These are phyloP conservation scores for Yarrowia hollandica DNA, from an alignment of 805 yeast genomes.

Conservation along the genomic window DNA sequence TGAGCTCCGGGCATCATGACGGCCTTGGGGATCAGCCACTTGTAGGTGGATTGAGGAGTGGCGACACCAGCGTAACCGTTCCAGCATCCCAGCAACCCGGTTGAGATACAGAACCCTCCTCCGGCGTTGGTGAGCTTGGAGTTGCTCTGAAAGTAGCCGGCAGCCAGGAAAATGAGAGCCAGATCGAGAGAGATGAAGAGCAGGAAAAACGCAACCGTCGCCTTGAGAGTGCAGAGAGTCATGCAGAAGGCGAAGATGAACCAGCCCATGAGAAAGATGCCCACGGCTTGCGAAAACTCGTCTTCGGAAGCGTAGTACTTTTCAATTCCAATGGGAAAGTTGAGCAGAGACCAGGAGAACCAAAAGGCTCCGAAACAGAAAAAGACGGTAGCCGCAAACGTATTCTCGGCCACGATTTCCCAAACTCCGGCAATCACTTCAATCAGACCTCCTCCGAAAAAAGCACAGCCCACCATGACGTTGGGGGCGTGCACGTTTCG, in stretches of 20 bases:
- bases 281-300: slow-evolving; percentile 48
- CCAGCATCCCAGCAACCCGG: slow-evolving; percentile 57
- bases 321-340: slow-evolving; percentile 41
- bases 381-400: slow-evolving; percentile 60
- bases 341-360: slow-evolving; percentile 63
- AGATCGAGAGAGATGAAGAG: slow-evolving; percentile 51
- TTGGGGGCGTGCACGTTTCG: slow-evolving; percentile 56
- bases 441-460: slow-evolving; percentile 61
- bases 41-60: slow-evolving; percentile 48
- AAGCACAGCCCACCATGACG: slow-evolving; percentile 60
- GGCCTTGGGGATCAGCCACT: slow-evolving; percentile 3
- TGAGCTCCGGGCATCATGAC: slow-evolving; percentile 21
- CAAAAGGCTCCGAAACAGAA: slow-evolving; percentile 56
- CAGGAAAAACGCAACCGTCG: slow-evolving; percentile 62
- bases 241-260: slow-evolving; percentile 57
- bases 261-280: slow-evolving; percentile 64
- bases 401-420: slow-evolving; percentile 61
- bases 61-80: slow-evolving; percentile 63
- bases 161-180: slow-evolving; percentile 47
- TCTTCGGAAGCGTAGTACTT: slow-evolving; percentile 50
- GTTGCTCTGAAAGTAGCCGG: slow-evolving; percentile 51
- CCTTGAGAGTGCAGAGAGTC: slow-evolving; percentile 55
- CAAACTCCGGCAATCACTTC: slow-evolving; percentile 67
- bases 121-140: slow-evolving; percentile 52
- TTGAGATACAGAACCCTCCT: slow-evolving; percentile 58